Conservation (phyloP, 257 asterid species). For the Ehretia macrophylla region DNA sequence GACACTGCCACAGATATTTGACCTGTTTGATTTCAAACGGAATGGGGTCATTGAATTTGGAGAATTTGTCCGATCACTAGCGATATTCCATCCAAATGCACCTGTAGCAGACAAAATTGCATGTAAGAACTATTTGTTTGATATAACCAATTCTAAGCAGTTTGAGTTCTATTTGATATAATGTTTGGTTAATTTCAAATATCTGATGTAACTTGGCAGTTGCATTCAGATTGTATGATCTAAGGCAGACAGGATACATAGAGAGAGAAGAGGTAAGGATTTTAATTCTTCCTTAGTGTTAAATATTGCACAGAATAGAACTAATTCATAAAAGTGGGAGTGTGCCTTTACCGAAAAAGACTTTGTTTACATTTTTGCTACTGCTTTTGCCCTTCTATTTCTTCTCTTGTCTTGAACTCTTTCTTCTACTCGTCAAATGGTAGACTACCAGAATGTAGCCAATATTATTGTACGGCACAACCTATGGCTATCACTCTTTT, state of each 20-base stretch:
- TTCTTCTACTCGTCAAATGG: no score
- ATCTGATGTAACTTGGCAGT: conserved; percentile 38
- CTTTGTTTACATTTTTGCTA: no score
- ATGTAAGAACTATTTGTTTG: conserved; percentile 12
- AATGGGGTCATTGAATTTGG: conserved; percentile 29
- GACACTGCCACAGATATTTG: conserved; percentile 22
- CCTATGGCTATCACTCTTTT: no score
- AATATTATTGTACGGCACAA: no score
- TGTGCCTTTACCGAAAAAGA: no score
- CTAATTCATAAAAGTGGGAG: no score
- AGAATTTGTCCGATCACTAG: conserved; percentile 25
- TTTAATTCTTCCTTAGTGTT: not conserved
- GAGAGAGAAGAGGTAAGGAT: conserved; percentile 69
- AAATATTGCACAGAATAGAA: no score
- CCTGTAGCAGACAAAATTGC: conserved; percentile 24
- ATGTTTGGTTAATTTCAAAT: not conserved
- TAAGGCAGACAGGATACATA: conserved; percentile 69
- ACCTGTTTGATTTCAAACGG: conserved; percentile 26
- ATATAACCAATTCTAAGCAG: no score
- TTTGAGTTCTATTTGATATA: not conserved
- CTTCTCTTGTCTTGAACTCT: no score
- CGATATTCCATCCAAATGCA: conserved; percentile 29
- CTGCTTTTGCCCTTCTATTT: no score
- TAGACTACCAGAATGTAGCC: no score
- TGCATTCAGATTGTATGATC: conserved; percentile 79